Evolutionary conservation across 306 rosid species (phyloP), one percentile per base, ranked within the genome.

Genomic region (Dalbergia cultrata): DNA sequence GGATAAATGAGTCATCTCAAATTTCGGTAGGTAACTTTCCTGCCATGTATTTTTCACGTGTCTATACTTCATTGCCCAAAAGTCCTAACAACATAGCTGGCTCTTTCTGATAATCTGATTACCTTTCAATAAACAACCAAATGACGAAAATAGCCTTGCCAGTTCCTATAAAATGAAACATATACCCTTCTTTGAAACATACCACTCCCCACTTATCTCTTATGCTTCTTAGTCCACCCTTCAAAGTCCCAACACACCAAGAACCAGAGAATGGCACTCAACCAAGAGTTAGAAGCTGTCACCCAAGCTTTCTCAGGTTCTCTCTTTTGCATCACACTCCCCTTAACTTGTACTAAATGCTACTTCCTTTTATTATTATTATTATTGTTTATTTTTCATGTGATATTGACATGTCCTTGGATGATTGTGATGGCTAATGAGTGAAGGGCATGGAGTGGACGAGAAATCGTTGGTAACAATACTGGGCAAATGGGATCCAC

Each of bases 231-330:
- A 75, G 45, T 31, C 34, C 65, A 26, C 17, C 70, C n/a, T 41
- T 77, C 56, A 17, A 18, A 64, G 14, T 49, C 34, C n/a, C 13
- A 57, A 22, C 45, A 57, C 14, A 37, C 1, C 31, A 26, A 69
- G 8, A 8, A 54, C 3, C 31, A 17, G 5, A 64, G 5, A 69
- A 92, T 92, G 97, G 87, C 94, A 73, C 78, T 78, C 81, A 49
- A 84, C 66, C 88, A 82, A 81, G 94, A 87, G 9, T 14, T 93
- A 50, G 89, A 89, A 81, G 84, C 86, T 82, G 76, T 93, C 79
- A 88, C 83, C 81, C 77, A 83, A 43, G 98, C 99, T 73, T 87
- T 95, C 85, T 85, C 97, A 90, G 99, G 99, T 95, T 75, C 81
- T 54, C 37, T 39, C 45, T 14, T 72, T 13, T 44, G 10, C 34